phyloP scores from a whole-genome alignment of 2,329 filamentous ascomycete genomes.

The Scytalidium lignicola region DNA sequence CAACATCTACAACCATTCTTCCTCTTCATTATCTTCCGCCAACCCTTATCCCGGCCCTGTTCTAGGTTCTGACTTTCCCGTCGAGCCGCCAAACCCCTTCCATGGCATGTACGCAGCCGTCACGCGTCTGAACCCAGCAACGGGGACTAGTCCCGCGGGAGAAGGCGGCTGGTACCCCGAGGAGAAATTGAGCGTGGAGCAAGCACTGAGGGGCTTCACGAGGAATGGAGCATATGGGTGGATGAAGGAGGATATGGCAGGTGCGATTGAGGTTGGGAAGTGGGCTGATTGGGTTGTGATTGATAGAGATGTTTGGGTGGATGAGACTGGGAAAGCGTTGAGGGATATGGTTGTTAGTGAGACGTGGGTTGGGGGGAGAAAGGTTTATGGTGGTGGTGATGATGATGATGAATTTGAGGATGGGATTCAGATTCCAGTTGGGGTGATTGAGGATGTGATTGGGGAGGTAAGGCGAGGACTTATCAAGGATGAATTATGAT shows the following conservation, averaged over 20 bases:
- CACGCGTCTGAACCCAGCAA: slow-evolving; percentile 53
- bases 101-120: slow-evolving; percentile 66
- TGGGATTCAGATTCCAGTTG: background rate
- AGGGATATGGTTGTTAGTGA: slow-evolving; percentile 52
- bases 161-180: slow-evolving; percentile 52
- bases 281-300: slow-evolving; percentile 70
- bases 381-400: slow-evolving; percentile 24
- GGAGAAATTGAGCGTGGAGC: slow-evolving; percentile 51
- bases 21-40: slow-evolving; percentile 14
- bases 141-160: slow-evolving; percentile 44
- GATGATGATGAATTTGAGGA: background rate
- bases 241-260: slow-evolving; percentile 54
- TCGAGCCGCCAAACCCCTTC: slow-evolving; percentile 63
- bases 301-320: slow-evolving; percentile 47
- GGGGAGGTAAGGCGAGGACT: background rate
- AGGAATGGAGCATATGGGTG: slow-evolving; percentile 52
- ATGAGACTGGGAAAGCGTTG: slow-evolving; percentile 44
- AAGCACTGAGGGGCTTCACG: slow-evolving; percentile 60
- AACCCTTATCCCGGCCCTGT: slow-evolving; percentile 36
- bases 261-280: slow-evolving; percentile 53
- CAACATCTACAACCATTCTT: too few relatives aligned
- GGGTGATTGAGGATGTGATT: background rate
- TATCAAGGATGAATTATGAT: background rate
- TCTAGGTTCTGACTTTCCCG: slow-evolving; percentile 67
- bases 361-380: slow-evolving; percentile 61